These are phyloP conservation scores for Entelexis paramagnoliae DNA, from an alignment of 1,139 yeast genomes.

Conservation along the genomic window DNA sequence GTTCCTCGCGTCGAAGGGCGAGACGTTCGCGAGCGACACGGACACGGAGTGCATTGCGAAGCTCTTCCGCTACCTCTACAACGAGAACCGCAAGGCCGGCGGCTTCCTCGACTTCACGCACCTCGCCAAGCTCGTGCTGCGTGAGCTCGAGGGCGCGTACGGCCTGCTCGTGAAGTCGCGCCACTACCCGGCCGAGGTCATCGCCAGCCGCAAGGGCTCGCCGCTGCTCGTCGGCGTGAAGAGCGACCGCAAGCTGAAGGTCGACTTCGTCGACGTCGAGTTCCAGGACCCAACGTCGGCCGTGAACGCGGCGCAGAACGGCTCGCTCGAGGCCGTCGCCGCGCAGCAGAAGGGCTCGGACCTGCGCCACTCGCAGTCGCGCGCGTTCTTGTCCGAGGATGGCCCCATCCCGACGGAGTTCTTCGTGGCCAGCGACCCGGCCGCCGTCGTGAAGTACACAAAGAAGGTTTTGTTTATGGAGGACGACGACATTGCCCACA, in stretches of 20 bases:
- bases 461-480: conserved; percentile 92
- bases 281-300: conserved; percentile 50
- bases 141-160: conserved; percentile 94
- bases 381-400: conserved; percentile 86
- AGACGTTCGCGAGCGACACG: conserved; percentile 79
- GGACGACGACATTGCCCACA: conserved; percentile 98
- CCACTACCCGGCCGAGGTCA: conserved; percentile 91
- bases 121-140: conserved; percentile 82
- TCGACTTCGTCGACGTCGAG: conserved; percentile 97
- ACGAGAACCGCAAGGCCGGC: conserved; percentile 57
- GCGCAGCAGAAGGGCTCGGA: conserved; percentile 19
- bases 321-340: conserved; percentile 10
- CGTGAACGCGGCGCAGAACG: conserved; percentile 11
- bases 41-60: conserved; percentile 98
- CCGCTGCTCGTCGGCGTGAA: conserved; percentile 95
- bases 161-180: conserved; percentile 86
- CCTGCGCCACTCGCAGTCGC: conserved; percentile 79
- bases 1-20: conserved; percentile 69
- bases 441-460: conserved; percentile 96
- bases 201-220: conserved; percentile 97
- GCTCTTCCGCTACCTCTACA: conserved; percentile 83
- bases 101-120: conserved; percentile 71
- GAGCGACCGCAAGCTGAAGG: conserved; percentile 88
- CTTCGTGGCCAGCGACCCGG: conserved; percentile 93
- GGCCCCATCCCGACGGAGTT: conserved; percentile 96